Percentiles rank a stretch among this genome's conserved stretches.
phyloP scores from a whole-genome alignment of 441 rosid species.

The Manihot esculenta region DNA sequence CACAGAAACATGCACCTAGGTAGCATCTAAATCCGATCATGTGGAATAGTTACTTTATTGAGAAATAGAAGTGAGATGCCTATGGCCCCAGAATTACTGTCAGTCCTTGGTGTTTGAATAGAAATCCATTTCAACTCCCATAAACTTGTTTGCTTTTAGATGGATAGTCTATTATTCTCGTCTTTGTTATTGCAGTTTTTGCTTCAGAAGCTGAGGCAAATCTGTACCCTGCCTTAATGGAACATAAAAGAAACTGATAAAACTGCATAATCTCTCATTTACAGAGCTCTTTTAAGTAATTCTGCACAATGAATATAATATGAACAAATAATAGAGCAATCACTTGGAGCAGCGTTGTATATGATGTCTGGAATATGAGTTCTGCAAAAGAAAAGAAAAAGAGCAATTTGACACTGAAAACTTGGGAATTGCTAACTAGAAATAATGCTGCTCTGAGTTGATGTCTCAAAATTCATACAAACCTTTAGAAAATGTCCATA shows the following conservation, averaged over 20 bases:
- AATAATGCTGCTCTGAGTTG: neutral
- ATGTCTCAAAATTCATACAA: neutral
- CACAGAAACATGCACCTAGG: neutral
- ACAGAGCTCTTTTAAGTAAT: neutral
- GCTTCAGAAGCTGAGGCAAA: slow-evolving; percentile 9
- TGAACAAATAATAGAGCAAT: neutral
- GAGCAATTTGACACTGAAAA: neutral
- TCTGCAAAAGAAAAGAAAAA: neutral
- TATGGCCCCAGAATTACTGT: neutral
- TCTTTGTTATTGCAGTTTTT: neutral
- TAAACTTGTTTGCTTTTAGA: neutral
- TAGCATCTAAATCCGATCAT: neutral
- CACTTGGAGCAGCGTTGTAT: neutral
- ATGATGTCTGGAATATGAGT: neutral
- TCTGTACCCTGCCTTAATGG: neutral
- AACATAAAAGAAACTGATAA: neutral
- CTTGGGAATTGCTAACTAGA: neutral
- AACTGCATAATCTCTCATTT: slow-evolving; percentile 11
- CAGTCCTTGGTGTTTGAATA: neutral
- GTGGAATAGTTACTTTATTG: neutral
- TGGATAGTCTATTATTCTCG: neutral
- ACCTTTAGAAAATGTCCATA: slow-evolving; percentile 63
- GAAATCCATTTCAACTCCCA: neutral
- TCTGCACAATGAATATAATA: neutral
- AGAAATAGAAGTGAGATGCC: slow-evolving; percentile 10